Percentiles rank a stretch among this genome's conserved stretches.
phyloP scores from a whole-genome alignment of 202 grass and related monocot genomes.

The Cymbopogon flexuosus region DNA sequence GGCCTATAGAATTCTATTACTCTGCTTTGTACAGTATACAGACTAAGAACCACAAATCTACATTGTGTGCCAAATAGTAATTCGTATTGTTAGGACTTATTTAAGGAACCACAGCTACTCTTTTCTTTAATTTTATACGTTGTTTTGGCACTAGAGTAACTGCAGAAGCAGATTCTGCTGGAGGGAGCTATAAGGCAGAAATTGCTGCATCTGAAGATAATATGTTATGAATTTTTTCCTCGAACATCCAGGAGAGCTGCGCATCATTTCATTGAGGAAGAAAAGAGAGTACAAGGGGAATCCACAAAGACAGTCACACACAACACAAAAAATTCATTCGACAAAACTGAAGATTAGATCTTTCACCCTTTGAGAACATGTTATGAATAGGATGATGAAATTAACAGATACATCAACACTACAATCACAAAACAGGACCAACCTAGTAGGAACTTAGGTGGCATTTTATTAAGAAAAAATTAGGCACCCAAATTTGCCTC shows the following conservation, averaged over 20 bases:
- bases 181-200: not conserved
- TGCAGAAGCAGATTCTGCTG: not conserved
- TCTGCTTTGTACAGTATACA: not conserved
- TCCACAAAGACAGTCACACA: not conserved
- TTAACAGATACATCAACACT: not conserved
- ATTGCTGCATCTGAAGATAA: slow-evolving; percentile 5
- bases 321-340: not conserved
- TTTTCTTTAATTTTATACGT: not conserved
- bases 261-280: not conserved
- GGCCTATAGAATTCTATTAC: not conserved
- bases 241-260: not conserved
- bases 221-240: not conserved
- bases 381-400: not conserved
- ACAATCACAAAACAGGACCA: not conserved
- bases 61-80: not conserved
- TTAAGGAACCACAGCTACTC: not conserved
- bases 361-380: not conserved
- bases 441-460: not conserved
- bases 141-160: not conserved
- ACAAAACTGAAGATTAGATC: not conserved
- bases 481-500: not conserved
- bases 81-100: not conserved
- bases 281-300: not conserved
- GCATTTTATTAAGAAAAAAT: not conserved
- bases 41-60: not conserved